These are phyloP conservation scores for Ilyonectria destructans DNA, from an alignment of 2,329 filamentous ascomycete species.

Conservation along the genomic window DNA sequence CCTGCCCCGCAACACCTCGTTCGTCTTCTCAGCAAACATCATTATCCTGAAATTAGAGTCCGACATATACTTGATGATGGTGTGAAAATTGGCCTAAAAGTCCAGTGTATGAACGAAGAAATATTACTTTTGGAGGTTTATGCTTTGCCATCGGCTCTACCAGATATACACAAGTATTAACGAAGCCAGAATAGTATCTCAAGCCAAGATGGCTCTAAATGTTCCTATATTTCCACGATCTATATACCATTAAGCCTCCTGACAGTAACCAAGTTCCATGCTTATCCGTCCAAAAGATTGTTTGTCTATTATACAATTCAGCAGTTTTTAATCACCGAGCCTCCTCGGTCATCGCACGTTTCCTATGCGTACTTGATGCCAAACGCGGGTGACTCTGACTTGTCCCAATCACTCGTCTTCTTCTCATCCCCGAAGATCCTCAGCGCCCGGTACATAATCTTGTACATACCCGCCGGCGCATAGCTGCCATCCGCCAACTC, in stretches of 20 bases:
- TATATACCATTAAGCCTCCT: not conserved
- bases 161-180: too few species aligned
- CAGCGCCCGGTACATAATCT: conserved; percentile 65
- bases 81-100: not conserved
- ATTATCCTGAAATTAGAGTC: not conserved
- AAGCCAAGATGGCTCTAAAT: too few species aligned
- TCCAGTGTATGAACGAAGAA: too few species aligned
- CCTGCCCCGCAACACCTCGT: conserved; percentile 9
- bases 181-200: too few species aligned
- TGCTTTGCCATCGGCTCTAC: not conserved
- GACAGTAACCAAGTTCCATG: too few species aligned
- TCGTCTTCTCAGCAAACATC: not conserved
- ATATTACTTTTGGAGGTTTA: not conserved
- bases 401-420: conserved; percentile 64
- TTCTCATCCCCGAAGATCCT: conserved; percentile 66
- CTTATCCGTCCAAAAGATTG: not conserved
- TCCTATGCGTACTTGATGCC: conserved; percentile 59
- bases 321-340: not conserved
- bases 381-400: conserved; percentile 60
- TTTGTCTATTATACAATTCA: not conserved
- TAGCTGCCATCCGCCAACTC: conserved; percentile 63
- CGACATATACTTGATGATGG: not conserved
- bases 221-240: not conserved
- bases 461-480: conserved; percentile 66
- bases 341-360: not conserved